phyloP scores from a whole-genome alignment of 1,284 basidiomycete genomes.

The Agroathelia rolfsii region DNA sequence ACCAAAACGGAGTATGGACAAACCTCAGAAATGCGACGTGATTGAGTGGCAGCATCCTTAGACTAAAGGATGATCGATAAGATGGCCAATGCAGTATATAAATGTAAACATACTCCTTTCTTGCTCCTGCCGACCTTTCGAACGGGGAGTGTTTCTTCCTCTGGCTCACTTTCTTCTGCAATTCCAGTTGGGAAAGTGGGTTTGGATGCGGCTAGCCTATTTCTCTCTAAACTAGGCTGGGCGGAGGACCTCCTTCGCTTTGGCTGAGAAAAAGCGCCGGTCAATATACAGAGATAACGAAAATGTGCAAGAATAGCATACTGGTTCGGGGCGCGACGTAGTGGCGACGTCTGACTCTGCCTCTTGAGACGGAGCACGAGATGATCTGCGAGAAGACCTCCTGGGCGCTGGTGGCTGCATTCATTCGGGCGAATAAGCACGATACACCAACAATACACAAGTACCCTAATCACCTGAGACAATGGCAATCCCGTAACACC shows the following conservation, averaged over 20 bases:
- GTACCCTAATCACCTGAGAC: too few species aligned
- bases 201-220: conserved; percentile 25
- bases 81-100: too few species aligned
- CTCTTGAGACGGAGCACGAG: conserved; percentile 34
- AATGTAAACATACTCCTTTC: conserved; percentile 38
- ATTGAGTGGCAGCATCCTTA: conserved; percentile 36
- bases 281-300: conserved; percentile 11
- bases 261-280: conserved; percentile 28
- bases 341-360: conserved; percentile 27
- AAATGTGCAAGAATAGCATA: conserved; percentile 18
- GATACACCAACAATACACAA: too few species aligned
- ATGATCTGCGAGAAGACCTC: too few species aligned
- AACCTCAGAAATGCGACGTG: conserved; percentile 47
- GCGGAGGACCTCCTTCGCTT: conserved; percentile 61
- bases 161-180: conserved; percentile 70
- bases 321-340: conserved; percentile 38
- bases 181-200: too few species aligned
- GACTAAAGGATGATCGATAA: conserved; percentile 21
- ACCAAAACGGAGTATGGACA: too few species aligned
- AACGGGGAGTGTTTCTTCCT: conserved; percentile 47
- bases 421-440: too few species aligned
- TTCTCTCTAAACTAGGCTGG: conserved; percentile 50
- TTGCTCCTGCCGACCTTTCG: conserved; percentile 52
- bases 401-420: too few species aligned
- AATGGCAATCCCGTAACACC: conserved; percentile 65